Base-by-base conservation (phyloP, 495 filamentous ascomycete genomes). In the Achaetomiella virescens region DNA sequence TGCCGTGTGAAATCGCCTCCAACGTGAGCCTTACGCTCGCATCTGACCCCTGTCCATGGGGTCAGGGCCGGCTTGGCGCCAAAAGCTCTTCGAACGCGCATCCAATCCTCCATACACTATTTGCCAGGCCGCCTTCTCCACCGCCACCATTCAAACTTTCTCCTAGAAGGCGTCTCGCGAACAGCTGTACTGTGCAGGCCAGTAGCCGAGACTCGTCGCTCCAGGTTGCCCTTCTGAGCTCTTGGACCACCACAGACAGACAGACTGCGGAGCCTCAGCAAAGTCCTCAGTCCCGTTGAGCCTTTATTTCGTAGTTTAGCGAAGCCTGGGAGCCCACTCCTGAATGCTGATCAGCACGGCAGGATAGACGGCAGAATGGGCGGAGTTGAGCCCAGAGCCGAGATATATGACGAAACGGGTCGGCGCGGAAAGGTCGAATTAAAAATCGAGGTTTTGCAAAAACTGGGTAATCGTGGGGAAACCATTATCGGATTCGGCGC, bases 31-130 rank as follows among this genome's bases (percentile, higher is more conserved):
- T 4, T 4, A 9, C 9, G 27, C 27, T 31, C n/a, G n/a, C n/a
- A n/a, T n/a, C 44, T 42, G 43, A 59, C 53, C 62, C 65, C 50
- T 67, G 64, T 59, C 51, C n/a, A 58, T 57, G 44, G 54, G 48
- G 56, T 51, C 41, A 62, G 21, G 55, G 29, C 55, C 58, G 45
- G 33, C 54, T 57, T 55, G 31, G 56, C 54, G 15, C 12, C 7
- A 41, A 20, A 52, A 29, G 24, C 20, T 10, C 25, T 42, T 52
- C 8, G n/a, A n/a, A 15, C 22, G 11, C 17, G 29, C 40, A 10
- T 25, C 11, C 41, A 52, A 51, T 31, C 46, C 37, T 44, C 42
- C 46, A 45, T 35, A 43, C 37, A 21, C 29, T 11, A 27, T 22
- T 3, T 2, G 9, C 9, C 14, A 22, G 22, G 6, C 35, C 9